These are phyloP conservation scores for Aspergillus olivimuriae DNA, from an alignment of 495 filamentous ascomycete genomes.

Conservation along the genomic window DNA sequence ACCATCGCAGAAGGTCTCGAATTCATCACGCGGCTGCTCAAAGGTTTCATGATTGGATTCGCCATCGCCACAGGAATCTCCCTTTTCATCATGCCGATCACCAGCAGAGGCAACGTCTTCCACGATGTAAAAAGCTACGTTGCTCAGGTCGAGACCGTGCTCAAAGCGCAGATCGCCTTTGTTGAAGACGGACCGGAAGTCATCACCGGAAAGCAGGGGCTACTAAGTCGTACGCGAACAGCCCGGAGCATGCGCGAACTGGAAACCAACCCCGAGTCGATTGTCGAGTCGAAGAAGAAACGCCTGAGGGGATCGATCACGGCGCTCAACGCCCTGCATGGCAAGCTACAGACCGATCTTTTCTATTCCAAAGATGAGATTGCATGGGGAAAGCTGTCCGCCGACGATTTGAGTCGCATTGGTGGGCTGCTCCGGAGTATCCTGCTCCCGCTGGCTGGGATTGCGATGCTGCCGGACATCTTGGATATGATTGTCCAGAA, in stretches of 20 bases:
- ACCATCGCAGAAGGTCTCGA: slow-evolving; percentile 41
- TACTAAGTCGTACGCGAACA: slow-evolving; percentile 20
- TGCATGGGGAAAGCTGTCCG: slow-evolving; percentile 59
- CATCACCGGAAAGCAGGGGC: slow-evolving; percentile 12
- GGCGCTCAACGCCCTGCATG: slow-evolving; percentile 50
- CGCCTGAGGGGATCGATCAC: slow-evolving; percentile 42
- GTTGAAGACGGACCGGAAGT: slow-evolving; percentile 32
- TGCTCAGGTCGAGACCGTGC: slow-evolving; percentile 37
- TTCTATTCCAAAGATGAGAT: slow-evolving; percentile 67
- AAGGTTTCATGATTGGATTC: slow-evolving; percentile 60
- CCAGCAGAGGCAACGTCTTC: slow-evolving; percentile 50
- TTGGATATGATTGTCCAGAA: slow-evolving; percentile 48
- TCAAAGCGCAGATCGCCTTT: slow-evolving; percentile 54
- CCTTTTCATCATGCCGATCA: slow-evolving; percentile 59
- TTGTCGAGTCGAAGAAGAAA: slow-evolving; percentile 23
- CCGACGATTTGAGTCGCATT: slow-evolving; percentile 55
- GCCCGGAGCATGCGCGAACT: slow-evolving; percentile 14
- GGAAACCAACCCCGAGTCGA: slow-evolving; percentile 32
- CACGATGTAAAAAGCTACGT: slow-evolving; percentile 52
- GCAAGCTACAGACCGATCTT: slow-evolving; percentile 60
- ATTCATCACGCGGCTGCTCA: slow-evolving; percentile 50
- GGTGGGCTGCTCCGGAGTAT: slow-evolving; percentile 48
- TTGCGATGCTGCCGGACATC: slow-evolving; percentile 64
- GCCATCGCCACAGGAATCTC: slow-evolving; percentile 57
- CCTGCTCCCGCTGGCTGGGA: slow-evolving; percentile 59